Evolutionary conservation across 2,329 filamentous ascomycete species (phyloP), one percentile per base, ranked within the genome.

Genomic region (Bipolaris oryzae): DNA sequence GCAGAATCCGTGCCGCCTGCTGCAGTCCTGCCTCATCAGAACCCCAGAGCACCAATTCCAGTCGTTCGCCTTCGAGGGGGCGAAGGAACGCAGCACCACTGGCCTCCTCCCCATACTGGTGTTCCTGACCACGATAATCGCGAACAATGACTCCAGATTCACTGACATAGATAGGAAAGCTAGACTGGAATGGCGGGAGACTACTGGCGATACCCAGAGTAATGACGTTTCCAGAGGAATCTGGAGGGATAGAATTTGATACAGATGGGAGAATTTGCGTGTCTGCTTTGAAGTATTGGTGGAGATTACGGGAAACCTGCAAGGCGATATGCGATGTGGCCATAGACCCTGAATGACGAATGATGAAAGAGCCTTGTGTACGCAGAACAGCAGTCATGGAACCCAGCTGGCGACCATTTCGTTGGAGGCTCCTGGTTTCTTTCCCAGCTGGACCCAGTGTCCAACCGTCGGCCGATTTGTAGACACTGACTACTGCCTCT

Each of bases 11-110:
- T 4, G 81, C 79, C 38, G 83, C 84, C 53, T 81, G 77, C 31
- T 74, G 71, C 44, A 86, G 69, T 5, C 79, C 81, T 20, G 74
- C 70, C 20, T 72, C 70, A 69, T 85, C 81, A 21, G 67, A 64
- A 15, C 83, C 85, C 85, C 84, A 87, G 6, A 87, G 68, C 3
- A 86, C 79, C 34, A 87, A 69, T 64, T 85, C 84, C 47, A 86
- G 72, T 50, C 79, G 72, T 53, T 81, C 80, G 25, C 74, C 70
- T 1, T 71, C 65, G 25, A 83, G 60, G 3, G 84, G 84, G 20
- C 80, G 76, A 11, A 87, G 66, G 62, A 82, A 86, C 15, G 83
- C 77, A 2, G 82, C 81, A 28, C 79, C 81, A 41, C 84, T 72
- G 2, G 78, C 72, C 20, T 73, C 69, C 7, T 63, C 51, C 50